phyloP scores from a whole-genome alignment of 2,329 filamentous ascomycete species.

The Clonostachys rhizophaga region DNA sequence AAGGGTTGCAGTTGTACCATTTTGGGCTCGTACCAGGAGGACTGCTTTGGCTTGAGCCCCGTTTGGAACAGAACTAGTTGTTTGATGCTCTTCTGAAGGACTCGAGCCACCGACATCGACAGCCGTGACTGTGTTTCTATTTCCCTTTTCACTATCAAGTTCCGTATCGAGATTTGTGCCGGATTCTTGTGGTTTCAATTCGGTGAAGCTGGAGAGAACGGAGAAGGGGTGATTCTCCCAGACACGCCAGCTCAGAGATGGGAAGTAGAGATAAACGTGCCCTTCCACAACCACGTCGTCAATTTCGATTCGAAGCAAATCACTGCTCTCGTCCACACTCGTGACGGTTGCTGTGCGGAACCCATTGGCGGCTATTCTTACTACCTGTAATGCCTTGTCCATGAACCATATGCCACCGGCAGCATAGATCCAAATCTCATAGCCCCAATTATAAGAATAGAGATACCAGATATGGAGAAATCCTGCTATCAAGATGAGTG shows the following conservation, averaged over 20 bases:
- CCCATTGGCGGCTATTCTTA: conserved; percentile 13
- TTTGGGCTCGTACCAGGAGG: conserved; percentile 10
- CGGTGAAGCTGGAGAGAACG: conserved; percentile 6
- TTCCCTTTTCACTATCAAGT: neutral
- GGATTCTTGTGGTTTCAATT: neutral
- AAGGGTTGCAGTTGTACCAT: conserved; percentile 8
- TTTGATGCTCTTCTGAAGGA: neutral
- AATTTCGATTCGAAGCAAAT: conserved; percentile 23
- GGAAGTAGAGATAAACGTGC: conserved; percentile 26
- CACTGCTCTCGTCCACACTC: conserved; percentile 11
- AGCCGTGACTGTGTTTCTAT: neutral
- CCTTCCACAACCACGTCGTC: conserved; percentile 12
- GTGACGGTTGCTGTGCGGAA: conserved; percentile 12
- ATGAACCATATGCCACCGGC: conserved; percentile 20
- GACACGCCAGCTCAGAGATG: conserved; percentile 23
- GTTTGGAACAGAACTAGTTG: neutral
- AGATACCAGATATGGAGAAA: conserved; percentile 29
- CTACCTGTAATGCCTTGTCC: conserved; percentile 18
- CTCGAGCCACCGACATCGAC: neutral
- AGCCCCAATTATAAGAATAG: conserved; percentile 25
- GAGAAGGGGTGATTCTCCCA: conserved; percentile 32
- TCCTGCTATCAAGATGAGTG: conserved; percentile 23
- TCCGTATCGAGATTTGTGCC: neutral
- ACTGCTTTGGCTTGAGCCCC: neutral
- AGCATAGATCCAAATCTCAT: conserved; percentile 28